These are phyloP conservation scores for Excoecaria agallocha DNA, from an alignment of 345 rosid species.

Conservation along the genomic window DNA sequence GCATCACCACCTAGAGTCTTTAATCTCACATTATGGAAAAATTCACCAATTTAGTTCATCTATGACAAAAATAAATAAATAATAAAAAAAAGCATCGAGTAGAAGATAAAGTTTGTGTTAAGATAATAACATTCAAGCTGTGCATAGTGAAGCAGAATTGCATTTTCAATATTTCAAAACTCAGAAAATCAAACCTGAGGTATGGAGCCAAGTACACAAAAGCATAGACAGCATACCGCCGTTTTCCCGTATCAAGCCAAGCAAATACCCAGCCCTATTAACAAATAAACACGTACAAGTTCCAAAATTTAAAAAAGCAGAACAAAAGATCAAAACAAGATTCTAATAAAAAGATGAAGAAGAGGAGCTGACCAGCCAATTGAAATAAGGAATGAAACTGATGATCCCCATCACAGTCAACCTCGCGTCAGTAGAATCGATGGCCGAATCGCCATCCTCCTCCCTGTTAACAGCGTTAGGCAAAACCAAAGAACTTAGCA, in stretches of 20 bases:
- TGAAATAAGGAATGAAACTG: slow-evolving; percentile 88
- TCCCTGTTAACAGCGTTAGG: slow-evolving; percentile 37
- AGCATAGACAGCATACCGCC: slow-evolving; percentile 74
- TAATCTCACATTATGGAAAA: not conserved
- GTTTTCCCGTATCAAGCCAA: slow-evolving; percentile 88
- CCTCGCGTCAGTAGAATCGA: slow-evolving; percentile 68
- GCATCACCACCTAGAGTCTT: not conserved
- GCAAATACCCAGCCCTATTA: slow-evolving; percentile 94
- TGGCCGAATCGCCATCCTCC: slow-evolving; percentile 43
- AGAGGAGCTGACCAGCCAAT: slow-evolving; percentile 72
- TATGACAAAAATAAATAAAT: not conserved
- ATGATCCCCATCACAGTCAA: slow-evolving; percentile 88
- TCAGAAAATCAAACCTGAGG: slow-evolving; percentile 47
- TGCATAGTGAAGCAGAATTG: not conserved
- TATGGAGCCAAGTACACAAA: slow-evolving; percentile 81
- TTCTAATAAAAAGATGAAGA: not conserved
- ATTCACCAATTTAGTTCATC: not conserved
- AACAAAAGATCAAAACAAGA: not conserved
- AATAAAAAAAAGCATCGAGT: not conserved
- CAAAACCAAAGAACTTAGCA: slow-evolving; percentile 67
- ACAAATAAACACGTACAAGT: not conserved
- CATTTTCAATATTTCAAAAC: not conserved
- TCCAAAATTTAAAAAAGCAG: not conserved
- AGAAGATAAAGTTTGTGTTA: not conserved
- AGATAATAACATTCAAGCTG: not conserved